Percentiles rank a stretch among this genome's conserved stretches.
Evolutionary conservation across 2,329 filamentous ascomycete species (phyloP).

Genomic region (Chaetomiaceae sp.): DNA sequence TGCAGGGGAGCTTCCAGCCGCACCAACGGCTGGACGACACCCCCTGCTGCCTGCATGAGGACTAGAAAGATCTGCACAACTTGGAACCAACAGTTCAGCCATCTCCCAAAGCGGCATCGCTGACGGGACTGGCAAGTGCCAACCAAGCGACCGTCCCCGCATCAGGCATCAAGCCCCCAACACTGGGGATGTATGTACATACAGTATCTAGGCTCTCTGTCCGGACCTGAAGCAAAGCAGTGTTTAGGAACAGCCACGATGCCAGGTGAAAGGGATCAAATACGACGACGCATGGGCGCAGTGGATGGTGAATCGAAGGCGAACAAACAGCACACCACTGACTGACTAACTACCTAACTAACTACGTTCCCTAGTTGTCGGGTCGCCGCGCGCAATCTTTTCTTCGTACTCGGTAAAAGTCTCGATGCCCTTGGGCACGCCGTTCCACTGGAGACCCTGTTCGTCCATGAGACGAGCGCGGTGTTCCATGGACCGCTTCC

Average conservation of each 20-base stretch:
- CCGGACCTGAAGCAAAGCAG: too few relatives aligned
- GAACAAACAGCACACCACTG: not conserved
- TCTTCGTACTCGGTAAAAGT: conserved; percentile 30
- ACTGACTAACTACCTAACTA: not conserved
- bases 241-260: not conserved
- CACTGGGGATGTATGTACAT: too few relatives aligned
- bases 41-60: too few relatives aligned
- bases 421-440: conserved; percentile 35
- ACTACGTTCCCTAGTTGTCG: not conserved
- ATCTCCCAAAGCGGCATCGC: too few relatives aligned
- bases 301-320: not conserved
- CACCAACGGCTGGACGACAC: too few relatives aligned
- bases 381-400: conserved; percentile 23
- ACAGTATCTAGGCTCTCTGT: too few relatives aligned
- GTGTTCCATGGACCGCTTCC: conserved; percentile 33
- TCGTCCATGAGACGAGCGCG: conserved; percentile 35
- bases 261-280: not conserved
- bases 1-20: too few relatives aligned
- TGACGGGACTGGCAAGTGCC: too few relatives aligned
- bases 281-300: not conserved
- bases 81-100: too few relatives aligned
- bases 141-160: too few relatives aligned
- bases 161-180: too few relatives aligned
- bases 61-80: too few relatives aligned
- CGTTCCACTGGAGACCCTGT: conserved; percentile 35